Evolutionary conservation across 2,329 filamentous ascomycete species (phyloP).

Genomic region (Beauveria brongniartii): DNA sequence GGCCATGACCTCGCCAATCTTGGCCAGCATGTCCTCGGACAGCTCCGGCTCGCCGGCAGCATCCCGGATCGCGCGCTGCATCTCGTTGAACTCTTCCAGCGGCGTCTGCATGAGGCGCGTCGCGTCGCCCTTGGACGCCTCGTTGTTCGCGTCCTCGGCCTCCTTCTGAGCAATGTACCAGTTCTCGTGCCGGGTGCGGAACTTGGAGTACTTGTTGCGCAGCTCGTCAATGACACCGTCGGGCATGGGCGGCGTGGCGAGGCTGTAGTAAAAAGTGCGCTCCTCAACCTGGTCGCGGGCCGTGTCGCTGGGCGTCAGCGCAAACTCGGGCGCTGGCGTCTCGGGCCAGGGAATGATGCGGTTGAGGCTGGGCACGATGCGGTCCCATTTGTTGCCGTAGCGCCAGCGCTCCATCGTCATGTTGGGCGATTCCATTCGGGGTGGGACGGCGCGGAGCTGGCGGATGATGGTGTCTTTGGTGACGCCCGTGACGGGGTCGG

Average conservation of each 20-base stretch:
- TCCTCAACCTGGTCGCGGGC: slow-evolving; percentile 66
- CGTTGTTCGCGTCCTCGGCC: slow-evolving; percentile 40
- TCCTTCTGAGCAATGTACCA: slow-evolving; percentile 62
- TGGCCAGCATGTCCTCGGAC: slow-evolving; percentile 50
- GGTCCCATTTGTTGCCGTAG: slow-evolving; percentile 36
- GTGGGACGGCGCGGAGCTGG: slow-evolving; percentile 50
- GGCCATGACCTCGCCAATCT: slow-evolving; percentile 54
- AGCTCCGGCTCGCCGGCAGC: slow-evolving; percentile 48
- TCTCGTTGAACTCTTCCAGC: slow-evolving; percentile 50
- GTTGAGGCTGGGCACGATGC: slow-evolving; percentile 63
- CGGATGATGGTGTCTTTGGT: slow-evolving; percentile 71
- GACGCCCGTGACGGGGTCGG: slow-evolving; percentile 54
- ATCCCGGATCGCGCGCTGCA: slow-evolving; percentile 42
- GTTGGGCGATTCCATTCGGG: slow-evolving; percentile 37
- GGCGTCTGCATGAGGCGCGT: slow-evolving; percentile 42
- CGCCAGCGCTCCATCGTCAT: slow-evolving; percentile 34
- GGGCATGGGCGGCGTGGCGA: slow-evolving; percentile 73
- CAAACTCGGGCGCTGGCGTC: slow-evolving; percentile 37
- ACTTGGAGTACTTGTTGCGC: slow-evolving; percentile 71
- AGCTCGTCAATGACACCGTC: slow-evolving; percentile 74
- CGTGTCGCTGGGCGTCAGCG: slow-evolving; percentile 61
- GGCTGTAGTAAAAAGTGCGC: slow-evolving; percentile 67
- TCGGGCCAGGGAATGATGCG: slow-evolving; percentile 71
- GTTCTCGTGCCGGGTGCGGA: slow-evolving; percentile 70
- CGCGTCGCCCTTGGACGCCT: slow-evolving; percentile 27